Evolutionary conservation across 345 rosid genomes (phyloP).

Genomic region (Euphorbia pulcherrima): DNA sequence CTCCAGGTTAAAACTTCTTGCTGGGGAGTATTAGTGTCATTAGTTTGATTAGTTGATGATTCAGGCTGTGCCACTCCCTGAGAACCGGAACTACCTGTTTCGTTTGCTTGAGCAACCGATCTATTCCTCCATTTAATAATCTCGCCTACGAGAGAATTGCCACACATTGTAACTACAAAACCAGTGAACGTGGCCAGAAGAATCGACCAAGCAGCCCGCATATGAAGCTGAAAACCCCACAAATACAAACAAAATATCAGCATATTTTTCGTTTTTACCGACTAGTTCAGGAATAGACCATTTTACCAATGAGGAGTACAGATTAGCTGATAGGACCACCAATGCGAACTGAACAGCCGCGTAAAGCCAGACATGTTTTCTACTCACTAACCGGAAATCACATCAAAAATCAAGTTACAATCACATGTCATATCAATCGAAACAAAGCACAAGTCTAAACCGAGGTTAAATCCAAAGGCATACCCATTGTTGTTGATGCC

Average conservation of each 20-base stretch:
- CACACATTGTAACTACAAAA: constrained; percentile 68
- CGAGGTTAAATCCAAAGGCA: constrained; percentile 12
- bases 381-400: constrained; percentile 45
- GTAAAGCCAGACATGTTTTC: constrained; percentile 61
- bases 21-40: constrained; percentile 4
- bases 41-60: constrained; percentile 4
- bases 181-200: constrained; percentile 72
- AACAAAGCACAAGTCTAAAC: not conserved
- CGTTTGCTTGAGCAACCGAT: constrained; percentile 18
- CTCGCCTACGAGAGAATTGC: constrained; percentile 45
- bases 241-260: constrained; percentile 6
- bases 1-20: constrained; percentile 20
- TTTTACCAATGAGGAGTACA: constrained; percentile 66
- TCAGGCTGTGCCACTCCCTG: constrained; percentile 20
- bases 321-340: constrained; percentile 69
- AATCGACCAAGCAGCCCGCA: constrained; percentile 62
- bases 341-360: constrained; percentile 62
- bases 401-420: constrained; percentile 6
- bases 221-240: constrained; percentile 48
- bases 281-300: not conserved
- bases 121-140: constrained; percentile 39
- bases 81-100: constrained; percentile 18
- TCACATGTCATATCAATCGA: not conserved
- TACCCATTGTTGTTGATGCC: constrained; percentile 94
- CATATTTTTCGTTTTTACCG: not conserved